Evolutionary conservation across 805 yeast species (phyloP).

Genomic region (Suhomyces canberraensis): DNA sequence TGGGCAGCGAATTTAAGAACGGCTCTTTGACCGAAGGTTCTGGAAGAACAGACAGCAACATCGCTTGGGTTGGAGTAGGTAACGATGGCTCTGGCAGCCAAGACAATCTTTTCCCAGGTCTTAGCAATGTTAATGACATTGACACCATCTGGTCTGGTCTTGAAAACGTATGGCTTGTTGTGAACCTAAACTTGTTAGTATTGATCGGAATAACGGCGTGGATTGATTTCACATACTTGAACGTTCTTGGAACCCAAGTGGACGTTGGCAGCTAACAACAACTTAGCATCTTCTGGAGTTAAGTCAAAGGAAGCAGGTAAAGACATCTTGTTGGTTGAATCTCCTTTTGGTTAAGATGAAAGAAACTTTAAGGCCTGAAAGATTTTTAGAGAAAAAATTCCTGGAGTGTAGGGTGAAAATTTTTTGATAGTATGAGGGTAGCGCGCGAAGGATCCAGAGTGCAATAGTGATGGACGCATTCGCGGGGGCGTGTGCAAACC

Average conservation of each 20-base stretch:
- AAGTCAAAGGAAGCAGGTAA: conserved; percentile 86
- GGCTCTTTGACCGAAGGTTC: conserved; percentile 99
- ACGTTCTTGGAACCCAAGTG: conserved; percentile 99
- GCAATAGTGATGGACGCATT: conserved; percentile 1
- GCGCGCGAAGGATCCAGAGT: conserved; percentile 4
- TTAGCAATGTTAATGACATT: conserved; percentile 97
- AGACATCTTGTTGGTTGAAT: conserved; percentile 48
- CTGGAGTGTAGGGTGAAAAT: conserved; percentile 7
- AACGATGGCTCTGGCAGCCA: conserved; percentile 99
- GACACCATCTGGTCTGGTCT: conserved; percentile 99
- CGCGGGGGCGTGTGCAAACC: conserved; percentile 1
- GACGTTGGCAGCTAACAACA: conserved; percentile 98
- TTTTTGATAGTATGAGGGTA: conserved; percentile 3
- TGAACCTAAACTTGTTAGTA: conserved; percentile 59
- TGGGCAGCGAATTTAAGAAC: conserved; percentile 99
- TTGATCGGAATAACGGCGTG: not conserved
- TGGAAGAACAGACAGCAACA: conserved; percentile 97
- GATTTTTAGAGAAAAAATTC: conserved; percentile 3
- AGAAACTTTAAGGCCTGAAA: conserved; percentile 6
- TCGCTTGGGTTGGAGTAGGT: conserved; percentile 98
- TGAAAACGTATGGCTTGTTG: conserved; percentile 95
- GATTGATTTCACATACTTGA: conserved; percentile 67
- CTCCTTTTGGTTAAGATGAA: conserved; percentile 5
- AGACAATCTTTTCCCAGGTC: conserved; percentile 99
- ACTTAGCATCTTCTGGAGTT: conserved; percentile 98